phyloP scores from a whole-genome alignment of 2,329 filamentous ascomycete species.

The Clarireedia homoeocarpa region DNA sequence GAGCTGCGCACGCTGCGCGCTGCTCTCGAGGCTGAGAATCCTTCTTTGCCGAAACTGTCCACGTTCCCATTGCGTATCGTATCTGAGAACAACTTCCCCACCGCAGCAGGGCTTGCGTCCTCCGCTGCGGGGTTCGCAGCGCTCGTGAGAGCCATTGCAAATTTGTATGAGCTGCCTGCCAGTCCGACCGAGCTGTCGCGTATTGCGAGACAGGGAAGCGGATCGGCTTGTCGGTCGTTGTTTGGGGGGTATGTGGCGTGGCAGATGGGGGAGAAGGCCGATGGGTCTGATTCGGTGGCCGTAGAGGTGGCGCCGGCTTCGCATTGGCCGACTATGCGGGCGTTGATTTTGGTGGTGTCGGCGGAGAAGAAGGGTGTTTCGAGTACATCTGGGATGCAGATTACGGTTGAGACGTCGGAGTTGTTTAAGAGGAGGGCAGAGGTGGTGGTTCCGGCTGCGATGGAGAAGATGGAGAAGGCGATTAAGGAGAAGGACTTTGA shows the following conservation, averaged over 20 bases:
- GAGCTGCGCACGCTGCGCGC: slow-evolving; percentile 73
- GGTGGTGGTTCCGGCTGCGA: slow-evolving; percentile 71
- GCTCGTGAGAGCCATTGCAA: slow-evolving; percentile 75
- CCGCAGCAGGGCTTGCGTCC: slow-evolving; percentile 78
- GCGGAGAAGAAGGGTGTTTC: slow-evolving; percentile 94
- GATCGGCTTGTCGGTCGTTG: slow-evolving; percentile 85
- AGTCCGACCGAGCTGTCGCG: slow-evolving; percentile 76
- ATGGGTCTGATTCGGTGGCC: slow-evolving; percentile 82
- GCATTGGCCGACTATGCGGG: slow-evolving; percentile 95
- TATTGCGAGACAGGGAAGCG: slow-evolving; percentile 88
- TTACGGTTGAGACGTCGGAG: slow-evolving; percentile 85
- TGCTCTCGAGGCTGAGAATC: slow-evolving; percentile 62
- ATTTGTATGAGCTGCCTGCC: slow-evolving; percentile 80
- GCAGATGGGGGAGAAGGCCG: slow-evolving; percentile 66
- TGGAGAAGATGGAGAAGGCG: slow-evolving; percentile 78
- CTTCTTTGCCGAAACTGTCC: slow-evolving; percentile 75
- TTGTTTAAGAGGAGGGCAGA: slow-evolving; percentile 73
- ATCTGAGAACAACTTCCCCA: slow-evolving; percentile 98
- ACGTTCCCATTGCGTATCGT: slow-evolving; percentile 73
- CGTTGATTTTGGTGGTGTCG: slow-evolving; percentile 81
- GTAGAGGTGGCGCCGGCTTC: slow-evolving; percentile 80
- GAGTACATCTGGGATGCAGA: slow-evolving; percentile 92
- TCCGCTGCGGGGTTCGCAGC: slow-evolving; percentile 64
- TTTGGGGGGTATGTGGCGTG: slow-evolving; percentile 96
- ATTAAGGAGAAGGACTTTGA: slow-evolving; percentile 74